Conservation (phyloP, 2,329 filamentous ascomycete species). For the Cladobotryum protrusum region DNA sequence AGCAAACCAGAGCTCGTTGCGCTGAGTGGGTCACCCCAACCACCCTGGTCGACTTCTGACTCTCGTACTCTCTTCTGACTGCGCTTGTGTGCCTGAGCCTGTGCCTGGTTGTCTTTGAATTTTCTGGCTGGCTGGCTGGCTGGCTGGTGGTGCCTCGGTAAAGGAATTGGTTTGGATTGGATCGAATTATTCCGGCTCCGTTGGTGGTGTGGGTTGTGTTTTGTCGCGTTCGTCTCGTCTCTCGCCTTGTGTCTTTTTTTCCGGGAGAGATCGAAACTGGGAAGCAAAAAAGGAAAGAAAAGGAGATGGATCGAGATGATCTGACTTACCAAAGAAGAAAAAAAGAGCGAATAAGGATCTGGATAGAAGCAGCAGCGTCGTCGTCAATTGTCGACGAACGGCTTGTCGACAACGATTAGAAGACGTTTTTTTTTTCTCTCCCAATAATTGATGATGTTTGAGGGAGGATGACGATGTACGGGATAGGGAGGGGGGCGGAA, state of each 20-base stretch:
- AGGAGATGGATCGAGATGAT: background rate
- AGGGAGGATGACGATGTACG: background rate
- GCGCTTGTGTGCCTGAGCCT: background rate
- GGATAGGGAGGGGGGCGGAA: slow-evolving; percentile 1
- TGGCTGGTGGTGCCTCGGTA: slow-evolving; percentile 10
- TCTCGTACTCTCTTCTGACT: background rate
- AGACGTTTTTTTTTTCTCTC: slow-evolving; percentile 2
- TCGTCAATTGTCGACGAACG: background rate
- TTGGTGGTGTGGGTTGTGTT: background rate
- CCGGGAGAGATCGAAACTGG: too few species aligned
- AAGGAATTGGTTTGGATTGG: slow-evolving; percentile 1
- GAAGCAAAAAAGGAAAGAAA: background rate
- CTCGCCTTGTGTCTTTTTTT: too few species aligned
- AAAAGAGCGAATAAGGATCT: background rate
- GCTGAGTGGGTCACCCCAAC: slow-evolving; percentile 11
- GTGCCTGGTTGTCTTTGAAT: background rate
- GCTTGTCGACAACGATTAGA: background rate
- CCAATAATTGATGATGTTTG: too few species aligned
- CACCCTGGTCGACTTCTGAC: slow-evolving; percentile 6
- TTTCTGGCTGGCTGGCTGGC: background rate
- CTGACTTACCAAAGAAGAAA: background rate
- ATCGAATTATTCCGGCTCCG: background rate
- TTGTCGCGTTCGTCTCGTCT: background rate
- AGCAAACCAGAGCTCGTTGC: slow-evolving; percentile 11
- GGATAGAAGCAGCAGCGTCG: slow-evolving; percentile 2